phyloP scores from a whole-genome alignment of 768 basidiomycete species.

The Daedaleopsis nitida region DNA sequence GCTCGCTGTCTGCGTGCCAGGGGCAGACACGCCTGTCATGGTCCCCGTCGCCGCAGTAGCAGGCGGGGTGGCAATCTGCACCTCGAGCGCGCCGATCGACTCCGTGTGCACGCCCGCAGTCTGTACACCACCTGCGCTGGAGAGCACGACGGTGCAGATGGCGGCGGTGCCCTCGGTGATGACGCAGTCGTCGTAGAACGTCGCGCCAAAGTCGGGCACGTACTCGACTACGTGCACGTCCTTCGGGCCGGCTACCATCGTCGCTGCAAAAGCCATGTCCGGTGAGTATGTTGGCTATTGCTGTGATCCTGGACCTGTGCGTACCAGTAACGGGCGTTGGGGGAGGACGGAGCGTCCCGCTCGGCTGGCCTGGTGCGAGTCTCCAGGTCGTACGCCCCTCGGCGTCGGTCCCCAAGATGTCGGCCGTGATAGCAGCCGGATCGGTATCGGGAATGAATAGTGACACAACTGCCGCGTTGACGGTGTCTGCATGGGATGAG shows the following conservation, averaged over 20 bases:
- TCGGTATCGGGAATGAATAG: slow-evolving; percentile 1
- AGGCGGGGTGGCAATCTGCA: slow-evolving; percentile 2
- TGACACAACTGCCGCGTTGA: background rate
- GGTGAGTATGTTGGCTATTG: background rate
- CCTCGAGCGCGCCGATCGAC: slow-evolving; percentile 3
- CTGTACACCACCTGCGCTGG: background rate
- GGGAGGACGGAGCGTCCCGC: background rate
- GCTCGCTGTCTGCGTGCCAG: background rate
- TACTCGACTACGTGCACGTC: slow-evolving; percentile 10
- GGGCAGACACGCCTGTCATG: too few relatives aligned
- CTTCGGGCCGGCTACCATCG: slow-evolving; percentile 5
- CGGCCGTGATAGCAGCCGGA: background rate
- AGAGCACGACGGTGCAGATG: slow-evolving; percentile 6
- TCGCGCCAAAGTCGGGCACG: background rate
- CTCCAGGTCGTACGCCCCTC: slow-evolving; percentile 8
- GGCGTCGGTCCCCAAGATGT: slow-evolving; percentile 4
- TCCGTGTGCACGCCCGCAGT: background rate
- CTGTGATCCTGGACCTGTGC: background rate
- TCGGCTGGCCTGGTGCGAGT: background rate
- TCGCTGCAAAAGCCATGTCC: background rate
- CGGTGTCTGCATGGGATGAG: background rate
- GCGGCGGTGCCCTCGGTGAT: slow-evolving; percentile 1
- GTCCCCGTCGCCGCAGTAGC: background rate
- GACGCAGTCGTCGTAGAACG: slow-evolving; percentile 4
- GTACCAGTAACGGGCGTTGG: background rate